Base-by-base conservation (phyloP, 1,284 basidiomycete species). In the Apiotrichum montevideense region DNA sequence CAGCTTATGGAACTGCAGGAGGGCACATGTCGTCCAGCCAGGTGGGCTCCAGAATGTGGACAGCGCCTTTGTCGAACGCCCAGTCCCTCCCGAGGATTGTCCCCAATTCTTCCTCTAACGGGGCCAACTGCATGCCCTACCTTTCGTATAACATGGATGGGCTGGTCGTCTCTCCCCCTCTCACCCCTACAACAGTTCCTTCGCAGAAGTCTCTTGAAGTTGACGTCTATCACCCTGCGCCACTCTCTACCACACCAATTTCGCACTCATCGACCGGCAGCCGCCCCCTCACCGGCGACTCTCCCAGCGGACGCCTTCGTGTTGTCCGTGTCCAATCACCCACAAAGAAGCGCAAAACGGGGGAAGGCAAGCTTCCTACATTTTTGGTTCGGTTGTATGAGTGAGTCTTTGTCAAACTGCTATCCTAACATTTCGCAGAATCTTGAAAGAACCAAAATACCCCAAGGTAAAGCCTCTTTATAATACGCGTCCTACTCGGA, bases 391-490 rank as follows among this genome's bases (percentile, higher is more conserved):
- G 35, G 1, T 37, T 49, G 4, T 49, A 49, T 37, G 47, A 49
- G 47, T 49, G 35, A 49, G 47, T 49, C 4, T 45, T 7, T 11
- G 32, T 6, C n/a, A 15, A 11, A 33, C 13, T 5, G 29, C 9
- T 7, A 32, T 7, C 5, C 34, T 37, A 42, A 42, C 29, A 21
- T 8, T 6, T n/a, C 9, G 6, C 47, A 49, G 47, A 13, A 35
- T 49, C 21, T 29, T 49, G 15, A 49, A 49, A 21, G 47, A 49
- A 29, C 47, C 47, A 35, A 49, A 49, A 37, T 49, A 49, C 37
- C 47, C 47, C 14, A 35, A 49, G 9, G 47, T 40, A 6, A 40
- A 37, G 8, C 6, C 15, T 46, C 33, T 46, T 13, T 13, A 29
- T 15, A 7, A 14, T 34, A 39, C 7, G 37, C 37, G 37, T 7